phyloP scores from a whole-genome alignment of 2,329 filamentous ascomycete genomes.

The Graphiopsis chlorocephala region DNA sequence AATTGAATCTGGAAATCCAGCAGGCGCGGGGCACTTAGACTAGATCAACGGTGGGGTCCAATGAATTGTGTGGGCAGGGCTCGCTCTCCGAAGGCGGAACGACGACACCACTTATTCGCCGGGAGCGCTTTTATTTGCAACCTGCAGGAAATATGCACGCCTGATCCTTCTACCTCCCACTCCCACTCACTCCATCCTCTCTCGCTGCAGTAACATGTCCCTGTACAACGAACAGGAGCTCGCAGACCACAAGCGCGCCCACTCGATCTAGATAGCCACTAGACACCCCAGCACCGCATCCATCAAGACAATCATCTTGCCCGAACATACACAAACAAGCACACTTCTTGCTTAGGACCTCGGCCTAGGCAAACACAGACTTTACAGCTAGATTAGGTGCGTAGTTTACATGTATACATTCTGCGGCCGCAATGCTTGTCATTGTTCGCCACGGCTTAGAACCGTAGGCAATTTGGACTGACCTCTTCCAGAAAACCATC shows the following conservation, averaged over 20 bases:
- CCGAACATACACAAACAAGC: neutral
- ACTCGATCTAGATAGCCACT: constrained; percentile 23
- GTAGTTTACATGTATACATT: neutral
- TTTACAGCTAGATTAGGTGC: constrained; percentile 7
- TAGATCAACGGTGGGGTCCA: neutral
- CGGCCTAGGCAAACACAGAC: neutral
- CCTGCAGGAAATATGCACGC: neutral
- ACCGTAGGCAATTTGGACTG: constrained; percentile 5
- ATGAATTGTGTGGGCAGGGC: neutral
- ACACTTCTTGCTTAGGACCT: neutral
- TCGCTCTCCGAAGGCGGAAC: neutral
- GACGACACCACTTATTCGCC: constrained; percentile 7
- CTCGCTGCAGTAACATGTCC: constrained; percentile 24
- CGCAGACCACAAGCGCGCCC: constrained; percentile 32
- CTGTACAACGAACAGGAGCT: constrained; percentile 36
- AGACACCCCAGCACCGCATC: neutral
- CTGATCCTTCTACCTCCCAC: neutral
- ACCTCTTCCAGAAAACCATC: constrained; percentile 17
- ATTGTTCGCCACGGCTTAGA: neutral
- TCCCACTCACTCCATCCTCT: neutral
- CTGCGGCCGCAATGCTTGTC: neutral
- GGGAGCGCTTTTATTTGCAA: constrained; percentile 1
- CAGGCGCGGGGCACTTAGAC: neutral
- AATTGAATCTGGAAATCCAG: neutral
- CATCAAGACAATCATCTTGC: neutral